phyloP scores from a whole-genome alignment of 106 monocot genomes.

The Acorus calamus region DNA sequence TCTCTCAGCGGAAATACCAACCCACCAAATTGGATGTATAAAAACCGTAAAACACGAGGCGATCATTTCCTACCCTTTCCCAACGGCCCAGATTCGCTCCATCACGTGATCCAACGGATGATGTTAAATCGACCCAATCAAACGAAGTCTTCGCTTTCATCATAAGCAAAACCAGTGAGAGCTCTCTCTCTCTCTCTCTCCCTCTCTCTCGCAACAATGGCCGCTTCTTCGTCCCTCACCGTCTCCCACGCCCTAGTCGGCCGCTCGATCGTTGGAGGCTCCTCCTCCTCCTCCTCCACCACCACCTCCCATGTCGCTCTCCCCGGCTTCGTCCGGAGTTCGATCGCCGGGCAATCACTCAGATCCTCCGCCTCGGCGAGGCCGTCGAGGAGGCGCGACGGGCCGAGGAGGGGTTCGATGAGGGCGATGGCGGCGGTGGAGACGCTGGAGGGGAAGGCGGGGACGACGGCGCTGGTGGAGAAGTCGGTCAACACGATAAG shows the following conservation, averaged over 20 bases:
- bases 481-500: too few relatives aligned
- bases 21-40: too few relatives aligned
- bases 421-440: neutral
- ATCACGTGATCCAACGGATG: too few relatives aligned
- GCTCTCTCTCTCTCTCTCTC: too few relatives aligned
- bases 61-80: conserved; percentile 31
- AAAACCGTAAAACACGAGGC: conserved; percentile 20
- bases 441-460: conserved; percentile 8
- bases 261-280: conserved; percentile 20
- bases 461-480: conserved; percentile 7
- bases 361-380: conserved; percentile 41
- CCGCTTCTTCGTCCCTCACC: conserved; percentile 39
- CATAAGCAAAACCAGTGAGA: too few relatives aligned
- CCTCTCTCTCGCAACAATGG: conserved; percentile 15
- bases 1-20: too few relatives aligned
- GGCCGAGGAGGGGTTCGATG: conserved; percentile 1
- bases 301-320: conserved; percentile 16
- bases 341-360: conserved; percentile 25
- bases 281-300: neutral
- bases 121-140: neutral
- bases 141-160: neutral
- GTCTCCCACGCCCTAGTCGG: conserved; percentile 30
- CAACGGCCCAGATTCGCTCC: conserved; percentile 21
- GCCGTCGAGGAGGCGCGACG: conserved; percentile 39
- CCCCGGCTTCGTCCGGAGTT: conserved; percentile 23